phyloP scores from a whole-genome alignment of 208 protist species.

The Naegleria fowleri region DNA sequence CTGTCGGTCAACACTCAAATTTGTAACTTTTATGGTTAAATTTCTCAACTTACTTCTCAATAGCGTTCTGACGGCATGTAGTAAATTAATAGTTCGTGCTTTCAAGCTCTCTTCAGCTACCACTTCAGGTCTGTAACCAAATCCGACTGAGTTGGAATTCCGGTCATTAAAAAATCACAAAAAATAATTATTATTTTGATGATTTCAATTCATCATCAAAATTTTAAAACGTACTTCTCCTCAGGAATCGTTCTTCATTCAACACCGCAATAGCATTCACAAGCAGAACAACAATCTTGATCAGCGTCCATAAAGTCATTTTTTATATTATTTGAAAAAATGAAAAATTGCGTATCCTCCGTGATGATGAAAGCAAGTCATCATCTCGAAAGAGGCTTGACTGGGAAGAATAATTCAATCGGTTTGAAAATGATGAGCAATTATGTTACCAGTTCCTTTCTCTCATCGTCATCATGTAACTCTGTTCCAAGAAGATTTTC shows the following conservation, averaged over 20 bases:
- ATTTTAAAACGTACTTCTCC: background rate
- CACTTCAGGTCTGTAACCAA: slow-evolving; percentile 18
- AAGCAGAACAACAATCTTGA: background rate
- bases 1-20: background rate
- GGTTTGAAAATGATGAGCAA: background rate
- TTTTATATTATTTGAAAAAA: background rate
- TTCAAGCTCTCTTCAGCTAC: background rate
- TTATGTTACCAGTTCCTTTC: background rate
- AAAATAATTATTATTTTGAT: background rate
- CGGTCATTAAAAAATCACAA: background rate
- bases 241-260: slow-evolving; percentile 22
- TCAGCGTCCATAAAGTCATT: background rate
- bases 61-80: slow-evolving; percentile 19
- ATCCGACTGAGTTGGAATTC: background rate
- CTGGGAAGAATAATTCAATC: too few species aligned
- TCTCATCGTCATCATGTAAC: too few species aligned
- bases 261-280: background rate
- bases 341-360: too few species aligned
- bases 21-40: background rate
- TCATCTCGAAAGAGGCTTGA: too few species aligned
- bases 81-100: background rate
- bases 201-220: background rate
- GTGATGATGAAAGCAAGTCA: too few species aligned
- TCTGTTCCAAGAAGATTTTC: background rate
- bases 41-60: background rate